Evolutionary conservation across 257 asterid species (phyloP), one percentile per base, ranked within the genome.

Genomic region (Primulina tabacum): DNA sequence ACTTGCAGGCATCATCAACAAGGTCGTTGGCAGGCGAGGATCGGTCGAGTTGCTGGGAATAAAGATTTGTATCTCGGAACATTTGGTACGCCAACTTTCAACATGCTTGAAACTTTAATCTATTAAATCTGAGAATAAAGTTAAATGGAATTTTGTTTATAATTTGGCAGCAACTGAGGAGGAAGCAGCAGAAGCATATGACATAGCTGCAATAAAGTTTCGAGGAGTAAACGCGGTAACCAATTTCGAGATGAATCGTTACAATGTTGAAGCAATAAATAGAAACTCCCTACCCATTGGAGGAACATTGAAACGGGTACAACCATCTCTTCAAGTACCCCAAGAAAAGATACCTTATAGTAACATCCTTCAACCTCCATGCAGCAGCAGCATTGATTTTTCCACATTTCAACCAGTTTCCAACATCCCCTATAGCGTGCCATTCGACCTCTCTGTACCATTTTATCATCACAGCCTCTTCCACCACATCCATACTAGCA

Each of bases 1-100:
- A 59, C 58, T 21, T 56, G 8, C 72, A 94, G 99, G 89, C 98
- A 94, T 83, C 99, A 91, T 73, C 99, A 94, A 55, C 99, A 94
- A 84, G 99, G 97, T 17, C 85, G 99, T 0, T 94, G 99, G 99
- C 99, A 94, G 71, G 99, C 99, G 17, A 82, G 99, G 75, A 94
- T 94, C 4, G 99, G 99, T 7, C 96, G 99, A 3, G 99, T 93
- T 64, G 96, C 97, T 0, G 97, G 97, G 67, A 90, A 93, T 58
- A 90, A 90, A 76, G 97, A 93, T 76, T 76, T 93, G 9, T 93
- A 93, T 80, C 96, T 93, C 0, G 99, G 99, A 71, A 93, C 99
- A 35, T 93, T 93, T 52, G 95, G 98, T 90, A 82, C 7, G 57
- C 20, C 7, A 5, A 50, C 56, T 50, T 50, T 50, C 2, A 16